These are phyloP conservation scores for Kazachstania martiniae DNA, from an alignment of 805 yeast species.

Conservation along the genomic window DNA sequence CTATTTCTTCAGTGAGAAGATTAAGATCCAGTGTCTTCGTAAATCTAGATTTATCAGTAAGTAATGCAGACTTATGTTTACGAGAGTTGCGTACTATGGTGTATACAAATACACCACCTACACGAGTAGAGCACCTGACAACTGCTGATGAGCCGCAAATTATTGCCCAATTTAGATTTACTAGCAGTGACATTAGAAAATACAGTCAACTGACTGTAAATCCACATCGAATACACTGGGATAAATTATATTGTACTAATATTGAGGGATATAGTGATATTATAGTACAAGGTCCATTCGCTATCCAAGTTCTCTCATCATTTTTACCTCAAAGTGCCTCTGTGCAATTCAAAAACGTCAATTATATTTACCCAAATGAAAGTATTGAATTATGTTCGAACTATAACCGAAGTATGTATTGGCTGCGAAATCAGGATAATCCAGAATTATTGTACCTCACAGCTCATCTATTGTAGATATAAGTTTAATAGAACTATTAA, in stretches of 20 bases:
- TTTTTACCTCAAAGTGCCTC: too few relatives aligned
- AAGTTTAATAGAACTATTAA: too few relatives aligned
- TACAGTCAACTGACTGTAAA: slow-evolving; percentile 73
- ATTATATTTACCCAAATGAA: slow-evolving; percentile 33
- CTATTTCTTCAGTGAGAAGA: slow-evolving; percentile 31
- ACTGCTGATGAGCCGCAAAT: not conserved
- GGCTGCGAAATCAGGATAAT: too few relatives aligned
- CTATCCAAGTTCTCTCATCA: slow-evolving; percentile 51
- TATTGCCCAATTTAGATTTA: slow-evolving; percentile 16
- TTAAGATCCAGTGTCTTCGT: slow-evolving; percentile 37
- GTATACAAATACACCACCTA: slow-evolving; percentile 41
- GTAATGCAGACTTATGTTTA: too few relatives aligned
- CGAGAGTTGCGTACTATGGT: slow-evolving; percentile 50
- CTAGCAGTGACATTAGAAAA: slow-evolving; percentile 37
- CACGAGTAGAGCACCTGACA: not conserved
- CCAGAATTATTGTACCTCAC: too few relatives aligned
- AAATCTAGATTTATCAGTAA: slow-evolving; percentile 40
- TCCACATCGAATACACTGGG: slow-evolving; percentile 76
- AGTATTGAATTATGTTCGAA: slow-evolving; percentile 8
- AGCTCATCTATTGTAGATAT: too few relatives aligned
- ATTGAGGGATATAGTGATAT: slow-evolving; percentile 51
- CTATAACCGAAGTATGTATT: too few relatives aligned
- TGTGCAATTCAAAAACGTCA: slow-evolving; percentile 35
- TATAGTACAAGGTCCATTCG: slow-evolving; percentile 75
- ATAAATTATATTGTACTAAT: slow-evolving; percentile 38